Percentiles rank a stretch among this genome's conserved stretches.
phyloP scores from a whole-genome alignment of 192 early-diverging fungal species.

The Lunasporangiospora selenospora region DNA sequence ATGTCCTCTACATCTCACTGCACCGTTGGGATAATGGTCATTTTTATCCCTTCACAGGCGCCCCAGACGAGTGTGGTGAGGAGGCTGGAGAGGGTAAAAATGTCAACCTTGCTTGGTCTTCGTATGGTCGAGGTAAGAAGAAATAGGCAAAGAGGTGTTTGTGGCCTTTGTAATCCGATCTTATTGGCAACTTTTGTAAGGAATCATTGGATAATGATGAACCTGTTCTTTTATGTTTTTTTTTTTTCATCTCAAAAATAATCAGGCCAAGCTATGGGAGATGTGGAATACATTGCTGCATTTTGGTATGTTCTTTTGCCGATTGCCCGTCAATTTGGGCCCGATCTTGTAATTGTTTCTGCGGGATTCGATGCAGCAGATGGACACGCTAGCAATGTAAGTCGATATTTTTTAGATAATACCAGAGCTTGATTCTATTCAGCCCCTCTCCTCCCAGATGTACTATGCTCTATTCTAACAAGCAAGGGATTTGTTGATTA shows the following conservation, averaged over 20 bases:
- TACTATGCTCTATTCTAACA: too few species aligned
- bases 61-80: constrained; percentile 62
- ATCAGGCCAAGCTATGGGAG: constrained; percentile 61
- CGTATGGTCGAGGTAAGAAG: constrained; percentile 55
- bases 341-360: constrained; percentile 76
- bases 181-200: too few species aligned
- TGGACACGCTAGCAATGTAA: constrained; percentile 65
- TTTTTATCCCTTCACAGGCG: constrained; percentile 73
- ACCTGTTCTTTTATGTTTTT: not conserved
- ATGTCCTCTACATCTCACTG: constrained; percentile 76
- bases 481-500: constrained; percentile 12
- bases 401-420: not conserved
- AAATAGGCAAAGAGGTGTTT: too few species aligned
- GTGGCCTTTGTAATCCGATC: too few species aligned
- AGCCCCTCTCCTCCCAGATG: too few species aligned
- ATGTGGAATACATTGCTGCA: constrained; percentile 76
- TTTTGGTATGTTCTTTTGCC: constrained; percentile 73
- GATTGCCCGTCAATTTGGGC: constrained; percentile 72
- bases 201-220: not conserved
- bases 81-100: constrained; percentile 59
- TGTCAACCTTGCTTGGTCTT: constrained; percentile 57
- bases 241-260: not conserved
- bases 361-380: constrained; percentile 81
- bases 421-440: too few species aligned
- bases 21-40: constrained; percentile 76